Base-by-base conservation (phyloP, 2,329 filamentous ascomycete species). In the Penicillium occitanis region DNA sequence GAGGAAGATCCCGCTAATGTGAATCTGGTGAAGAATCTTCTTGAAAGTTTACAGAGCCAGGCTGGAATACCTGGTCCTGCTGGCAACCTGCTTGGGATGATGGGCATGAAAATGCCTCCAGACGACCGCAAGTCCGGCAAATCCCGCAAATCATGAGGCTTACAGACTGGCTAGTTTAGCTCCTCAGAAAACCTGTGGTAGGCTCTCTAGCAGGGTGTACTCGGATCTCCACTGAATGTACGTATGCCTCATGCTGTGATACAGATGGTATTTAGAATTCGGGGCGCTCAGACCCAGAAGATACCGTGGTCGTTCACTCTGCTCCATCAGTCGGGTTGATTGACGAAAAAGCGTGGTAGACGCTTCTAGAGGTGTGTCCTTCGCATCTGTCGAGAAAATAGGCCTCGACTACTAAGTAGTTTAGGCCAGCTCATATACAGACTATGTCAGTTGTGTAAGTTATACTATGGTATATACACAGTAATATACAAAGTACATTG, bases 31-130 rank as follows among this genome's bases (percentile, higher is more conserved):
- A 92, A 91, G 76, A 98, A 98, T 73, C 82, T 99, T 64, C 82
- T 99, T 1, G 92, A 97, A 76, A 94, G 92, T 72, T 93, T 99
- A 79, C 96, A 96, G 74, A 90, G 91, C 17, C 94, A 98, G 76
- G 92, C 84, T 19, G 95, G 95, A 13, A 87, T 90, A 82, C 84
- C 92, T 37, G 95, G 95, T 0, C 95, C 95, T 0, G 91, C 91
- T 1, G 89, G 93, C 0, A 98, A 97, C 75, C 81, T 99, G 67
- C 84, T 99, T 73, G 90, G 89, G 6, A 86, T 96, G 80, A 90
- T 98, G 89, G 93, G 93, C 0, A 82, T 97, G 70, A 85, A 87
- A 48, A 82, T 97, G 67, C 94, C 94, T 0, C 85, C 91, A 67
- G 92, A 96, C 72, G 92, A 94, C 65, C 76, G 76, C 57, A 61